Base-by-base conservation (phyloP, 1,284 basidiomycete genomes). In the Sanghuangporus baumii region DNA sequence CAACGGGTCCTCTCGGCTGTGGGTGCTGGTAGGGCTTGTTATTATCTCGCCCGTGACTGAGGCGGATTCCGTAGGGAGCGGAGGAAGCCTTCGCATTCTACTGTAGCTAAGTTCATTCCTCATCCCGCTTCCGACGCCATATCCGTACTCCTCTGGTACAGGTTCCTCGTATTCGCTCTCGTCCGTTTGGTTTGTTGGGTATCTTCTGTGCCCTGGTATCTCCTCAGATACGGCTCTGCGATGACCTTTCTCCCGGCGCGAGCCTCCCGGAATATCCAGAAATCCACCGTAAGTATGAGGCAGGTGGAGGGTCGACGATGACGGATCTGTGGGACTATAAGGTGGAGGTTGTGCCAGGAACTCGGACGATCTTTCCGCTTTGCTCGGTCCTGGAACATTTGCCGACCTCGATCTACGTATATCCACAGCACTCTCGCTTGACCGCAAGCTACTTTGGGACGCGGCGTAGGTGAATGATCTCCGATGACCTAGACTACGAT, bases 1-100 rank as follows among this genome's bases (percentile, higher is more conserved):
- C 46, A 67, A 59, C 20, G 64, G 64, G 38, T 65, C 59, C 43
- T 65, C 64, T 38, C 38, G 48, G 23, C 43, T 20, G 40, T 23
- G 12, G 11, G 41, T 20, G 14, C 62, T 62, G 7, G 20, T 63
- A 37, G 61, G 55, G 55, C 61, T 60, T 23, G 40, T 9, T 31
- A 55, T 18, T 7, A 46, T 34, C n/a, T 50, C 55, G 3, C 38
- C 36, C 7, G 18, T 54, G 54, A 34, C 8, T 18, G 31, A 26
- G 38, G 11, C 16, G 51, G 38, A 55, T n/a, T 55, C 41, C 7
- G 50, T 11, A 41, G 59, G 18, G 11, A 36, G n/a, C n/a, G 58
- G 20, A 40, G 54, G 54, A 38, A 50, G 40, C 54, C 55, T 61
- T 20, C 23, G 46, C 20, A 57, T 37, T 18, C 43, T 41, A 38